Conservation (phyloP, 371 early-diverging fungal genomes). For the Apophysomyces ossiformis region DNA sequence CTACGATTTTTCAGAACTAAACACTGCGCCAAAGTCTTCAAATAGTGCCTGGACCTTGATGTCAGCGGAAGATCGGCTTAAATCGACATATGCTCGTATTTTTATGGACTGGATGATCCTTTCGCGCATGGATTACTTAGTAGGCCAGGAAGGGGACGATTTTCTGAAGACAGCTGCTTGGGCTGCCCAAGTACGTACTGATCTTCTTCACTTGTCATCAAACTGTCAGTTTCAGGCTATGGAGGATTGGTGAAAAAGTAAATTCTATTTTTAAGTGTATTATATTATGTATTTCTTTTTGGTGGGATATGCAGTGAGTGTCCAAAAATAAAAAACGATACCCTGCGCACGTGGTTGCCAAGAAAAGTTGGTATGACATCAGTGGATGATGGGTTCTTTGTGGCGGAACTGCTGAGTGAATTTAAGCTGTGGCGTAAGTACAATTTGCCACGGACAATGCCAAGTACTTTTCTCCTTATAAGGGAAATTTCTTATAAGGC, state of each 20-base stretch:
- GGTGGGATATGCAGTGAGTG: not conserved
- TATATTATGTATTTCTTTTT: constrained; percentile 6
- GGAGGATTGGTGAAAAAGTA: not conserved
- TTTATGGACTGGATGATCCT: constrained; percentile 53
- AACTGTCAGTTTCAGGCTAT: not conserved
- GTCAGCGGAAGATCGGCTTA: constrained; percentile 27
- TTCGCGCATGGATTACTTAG: constrained; percentile 49
- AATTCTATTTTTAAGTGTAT: constrained; percentile 2
- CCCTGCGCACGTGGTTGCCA: constrained; percentile 8
- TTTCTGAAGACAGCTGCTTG: constrained; percentile 46
- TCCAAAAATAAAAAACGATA: constrained; percentile 1
- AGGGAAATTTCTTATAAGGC: not conserved
- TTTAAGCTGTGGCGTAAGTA: not conserved
- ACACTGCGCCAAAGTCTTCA: constrained; percentile 6
- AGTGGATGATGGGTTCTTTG: not conserved
- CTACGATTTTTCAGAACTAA: constrained; percentile 24
- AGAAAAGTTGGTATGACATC: not conserved
- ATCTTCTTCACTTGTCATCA: constrained; percentile 20
- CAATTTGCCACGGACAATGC: not conserved
- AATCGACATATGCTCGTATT: constrained; percentile 33
- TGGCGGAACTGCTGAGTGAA: not conserved
- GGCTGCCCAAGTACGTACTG: constrained; percentile 51
- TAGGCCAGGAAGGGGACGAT: constrained; percentile 33
- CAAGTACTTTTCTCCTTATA: not conserved
- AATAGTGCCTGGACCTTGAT: not conserved